Evolutionary conservation across 1,284 basidiomycete genomes (phyloP).

Genomic region (Cutaneotrichosporon dermatis): DNA sequence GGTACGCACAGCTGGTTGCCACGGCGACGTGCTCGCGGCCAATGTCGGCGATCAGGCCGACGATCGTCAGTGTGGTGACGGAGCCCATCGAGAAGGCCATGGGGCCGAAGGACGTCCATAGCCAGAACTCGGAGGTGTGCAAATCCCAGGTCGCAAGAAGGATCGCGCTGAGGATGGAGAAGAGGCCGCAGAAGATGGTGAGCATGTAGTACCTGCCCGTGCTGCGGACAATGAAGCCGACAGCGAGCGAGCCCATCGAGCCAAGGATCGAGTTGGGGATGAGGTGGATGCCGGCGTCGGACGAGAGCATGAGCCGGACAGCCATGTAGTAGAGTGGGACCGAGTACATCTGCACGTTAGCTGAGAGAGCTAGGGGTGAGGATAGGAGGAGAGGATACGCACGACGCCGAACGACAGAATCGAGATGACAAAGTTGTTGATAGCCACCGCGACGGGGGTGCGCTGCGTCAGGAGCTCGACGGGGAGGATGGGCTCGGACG

Average conservation of each 20-base stretch:
- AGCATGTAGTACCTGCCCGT: constrained; percentile 75
- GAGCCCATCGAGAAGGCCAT: constrained; percentile 25
- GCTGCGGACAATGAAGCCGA: constrained; percentile 77
- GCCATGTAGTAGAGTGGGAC: constrained; percentile 82
- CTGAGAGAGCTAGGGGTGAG: no score
- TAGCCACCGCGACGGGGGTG: constrained; percentile 71
- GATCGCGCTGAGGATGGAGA: constrained; percentile 26
- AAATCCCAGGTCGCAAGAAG: constrained; percentile 30
- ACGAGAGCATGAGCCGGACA: constrained; percentile 68
- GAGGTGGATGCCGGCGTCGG: constrained; percentile 72
- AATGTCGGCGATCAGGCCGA: constrained; percentile 75
- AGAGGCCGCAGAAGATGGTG: constrained; percentile 24
- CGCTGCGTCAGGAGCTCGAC: constrained; percentile 60
- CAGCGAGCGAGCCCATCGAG: constrained; percentile 71
- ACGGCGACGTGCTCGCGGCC: constrained; percentile 73
- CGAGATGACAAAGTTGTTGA: constrained; percentile 63
- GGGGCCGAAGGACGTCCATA: constrained; percentile 18
- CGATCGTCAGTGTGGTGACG: constrained; percentile 40
- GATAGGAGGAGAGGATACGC: constrained; percentile 39
- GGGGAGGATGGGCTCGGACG: constrained; percentile 79
- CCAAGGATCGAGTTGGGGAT: constrained; percentile 82
- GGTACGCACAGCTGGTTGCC: constrained; percentile 72
- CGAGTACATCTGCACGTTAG: constrained; percentile 65
- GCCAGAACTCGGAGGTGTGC: constrained; percentile 54
- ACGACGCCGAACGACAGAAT: constrained; percentile 75